A percentile compares a stretch with the other conserved stretches of the same genome.
phyloP scores from a whole-genome alignment of 2,329 filamentous ascomycete species.

The Fusarium beomiforme region DNA sequence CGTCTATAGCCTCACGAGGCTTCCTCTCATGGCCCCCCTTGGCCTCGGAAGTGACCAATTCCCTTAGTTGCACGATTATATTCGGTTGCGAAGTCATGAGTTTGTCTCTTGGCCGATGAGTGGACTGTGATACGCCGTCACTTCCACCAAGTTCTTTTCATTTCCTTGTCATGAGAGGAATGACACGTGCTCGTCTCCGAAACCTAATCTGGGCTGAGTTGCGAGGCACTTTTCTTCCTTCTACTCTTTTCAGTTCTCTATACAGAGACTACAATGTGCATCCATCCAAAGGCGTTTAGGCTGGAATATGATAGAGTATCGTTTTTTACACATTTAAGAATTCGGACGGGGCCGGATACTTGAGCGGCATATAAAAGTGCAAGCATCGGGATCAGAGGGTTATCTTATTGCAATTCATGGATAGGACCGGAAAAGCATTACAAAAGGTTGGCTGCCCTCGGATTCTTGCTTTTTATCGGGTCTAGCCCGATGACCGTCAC shows the following conservation, averaged over 20 bases:
- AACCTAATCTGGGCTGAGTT: neutral
- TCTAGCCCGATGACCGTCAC: slow-evolving; percentile 13
- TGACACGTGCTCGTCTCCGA: slow-evolving; percentile 2
- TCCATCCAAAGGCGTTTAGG: slow-evolving; percentile 47
- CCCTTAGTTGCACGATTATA: neutral
- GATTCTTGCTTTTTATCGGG: slow-evolving; percentile 25
- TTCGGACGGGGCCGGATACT: slow-evolving; percentile 32
- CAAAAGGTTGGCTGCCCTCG: slow-evolving; percentile 18
- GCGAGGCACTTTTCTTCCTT: slow-evolving; percentile 8
- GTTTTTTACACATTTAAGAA: slow-evolving; percentile 36
- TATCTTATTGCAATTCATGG: slow-evolving; percentile 21
- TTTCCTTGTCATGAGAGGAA: slow-evolving; percentile 25
- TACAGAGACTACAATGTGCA: slow-evolving; percentile 36
- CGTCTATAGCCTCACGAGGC: slow-evolving; percentile 37
- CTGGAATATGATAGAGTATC: slow-evolving; percentile 46
- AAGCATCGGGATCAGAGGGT: slow-evolving; percentile 29
- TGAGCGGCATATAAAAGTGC: slow-evolving; percentile 37
- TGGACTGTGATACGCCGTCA: neutral
- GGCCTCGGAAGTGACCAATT: neutral
- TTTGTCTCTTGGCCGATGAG: neutral
- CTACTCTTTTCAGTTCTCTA: slow-evolving; percentile 29
- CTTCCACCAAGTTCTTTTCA: neutral
- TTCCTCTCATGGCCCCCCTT: neutral
- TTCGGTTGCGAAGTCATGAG: neutral
- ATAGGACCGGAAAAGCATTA: slow-evolving; percentile 22